Percentiles rank a stretch among this genome's conserved stretches.
Conservation (phyloP, 371 early-diverging fungal species). For the Lichtheimia ramosa region DNA sequence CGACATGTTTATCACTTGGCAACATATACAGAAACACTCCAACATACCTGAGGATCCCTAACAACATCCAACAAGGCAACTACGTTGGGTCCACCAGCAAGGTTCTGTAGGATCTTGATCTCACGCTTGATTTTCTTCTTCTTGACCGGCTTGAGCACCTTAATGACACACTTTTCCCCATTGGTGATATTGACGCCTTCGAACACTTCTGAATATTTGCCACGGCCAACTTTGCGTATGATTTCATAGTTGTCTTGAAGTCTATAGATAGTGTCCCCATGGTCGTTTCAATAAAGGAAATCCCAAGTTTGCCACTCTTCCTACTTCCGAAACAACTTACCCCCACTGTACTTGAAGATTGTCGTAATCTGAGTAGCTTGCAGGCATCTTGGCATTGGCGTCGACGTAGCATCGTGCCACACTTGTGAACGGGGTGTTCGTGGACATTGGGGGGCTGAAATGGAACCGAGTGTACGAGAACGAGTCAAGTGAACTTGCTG, state of each 20-base stretch:
- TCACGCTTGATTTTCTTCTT: conserved; percentile 99
- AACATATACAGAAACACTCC: background rate
- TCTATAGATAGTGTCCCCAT: background rate
- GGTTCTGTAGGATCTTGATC: conserved; percentile 97
- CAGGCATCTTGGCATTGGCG: conserved; percentile 81
- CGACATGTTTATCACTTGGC: background rate
- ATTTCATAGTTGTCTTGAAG: conserved; percentile 97
- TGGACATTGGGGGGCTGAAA: background rate
- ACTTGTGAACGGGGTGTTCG: conserved; percentile 41
- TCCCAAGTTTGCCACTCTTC: too few relatives aligned
- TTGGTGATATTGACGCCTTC: conserved; percentile 88
- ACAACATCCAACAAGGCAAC: conserved; percentile 96
- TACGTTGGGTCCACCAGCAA: conserved; percentile 95
- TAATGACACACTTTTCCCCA: conserved; percentile 93
- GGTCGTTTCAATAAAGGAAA: background rate
- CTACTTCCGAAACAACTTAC: conserved; percentile 31
- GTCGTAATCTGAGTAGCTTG: conserved; percentile 97
- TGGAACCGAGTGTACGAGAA: too few relatives aligned
- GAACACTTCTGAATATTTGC: conserved; percentile 99
- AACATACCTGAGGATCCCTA: conserved; percentile 87
- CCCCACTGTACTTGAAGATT: conserved; percentile 85
- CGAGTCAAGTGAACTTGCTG: too few relatives aligned
- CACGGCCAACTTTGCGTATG: conserved; percentile 95
- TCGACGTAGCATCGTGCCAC: conserved; percentile 87
- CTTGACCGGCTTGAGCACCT: conserved; percentile 99